Conservation (phyloP, 2,329 filamentous ascomycete species). For the Fusarium sp. region DNA sequence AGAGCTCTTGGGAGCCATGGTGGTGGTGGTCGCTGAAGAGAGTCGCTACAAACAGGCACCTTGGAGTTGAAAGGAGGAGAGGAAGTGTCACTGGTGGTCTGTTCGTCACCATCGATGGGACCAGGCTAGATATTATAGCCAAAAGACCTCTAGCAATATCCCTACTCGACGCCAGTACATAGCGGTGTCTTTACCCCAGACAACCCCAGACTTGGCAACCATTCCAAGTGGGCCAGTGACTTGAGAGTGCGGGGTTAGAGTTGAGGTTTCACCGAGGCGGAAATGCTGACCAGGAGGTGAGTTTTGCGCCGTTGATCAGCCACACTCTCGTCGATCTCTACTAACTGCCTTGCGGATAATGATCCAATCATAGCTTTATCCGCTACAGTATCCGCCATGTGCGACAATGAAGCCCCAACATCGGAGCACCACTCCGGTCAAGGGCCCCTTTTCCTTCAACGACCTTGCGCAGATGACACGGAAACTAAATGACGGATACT, state of each 20-base stretch:
- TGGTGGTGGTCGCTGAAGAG: not conserved
- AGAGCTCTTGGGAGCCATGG: conserved; percentile 34
- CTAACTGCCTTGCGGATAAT: conserved; percentile 28
- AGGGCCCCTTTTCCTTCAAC: conserved; percentile 16
- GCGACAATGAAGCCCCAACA: not conserved
- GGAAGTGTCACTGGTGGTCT: conserved; percentile 4
- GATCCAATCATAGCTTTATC: conserved; percentile 15
- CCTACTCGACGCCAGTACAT: conserved; percentile 6
- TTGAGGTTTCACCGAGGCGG: conserved; percentile 25
- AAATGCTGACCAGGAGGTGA: conserved; percentile 18
- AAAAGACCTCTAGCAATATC: conserved; percentile 9
- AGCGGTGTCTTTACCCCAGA: conserved; percentile 24
- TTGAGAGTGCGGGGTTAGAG: conserved; percentile 36
- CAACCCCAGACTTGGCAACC: conserved; percentile 34
- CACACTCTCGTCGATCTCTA: not conserved
- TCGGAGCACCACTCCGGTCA: not conserved
- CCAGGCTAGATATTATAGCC: conserved; percentile 32
- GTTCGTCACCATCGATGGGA: not conserved
- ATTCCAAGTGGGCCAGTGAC: conserved; percentile 13
- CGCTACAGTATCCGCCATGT: conserved; percentile 8
- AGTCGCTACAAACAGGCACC: not conserved
- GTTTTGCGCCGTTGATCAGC: conserved; percentile 1
- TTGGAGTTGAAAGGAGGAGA: not conserved
- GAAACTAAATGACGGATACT: conserved; percentile 13
- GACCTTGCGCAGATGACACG: conserved; percentile 9